Evolutionary conservation across 2,329 filamentous ascomycete species (phyloP).

Genomic region (Aspergillus aculeatus): DNA sequence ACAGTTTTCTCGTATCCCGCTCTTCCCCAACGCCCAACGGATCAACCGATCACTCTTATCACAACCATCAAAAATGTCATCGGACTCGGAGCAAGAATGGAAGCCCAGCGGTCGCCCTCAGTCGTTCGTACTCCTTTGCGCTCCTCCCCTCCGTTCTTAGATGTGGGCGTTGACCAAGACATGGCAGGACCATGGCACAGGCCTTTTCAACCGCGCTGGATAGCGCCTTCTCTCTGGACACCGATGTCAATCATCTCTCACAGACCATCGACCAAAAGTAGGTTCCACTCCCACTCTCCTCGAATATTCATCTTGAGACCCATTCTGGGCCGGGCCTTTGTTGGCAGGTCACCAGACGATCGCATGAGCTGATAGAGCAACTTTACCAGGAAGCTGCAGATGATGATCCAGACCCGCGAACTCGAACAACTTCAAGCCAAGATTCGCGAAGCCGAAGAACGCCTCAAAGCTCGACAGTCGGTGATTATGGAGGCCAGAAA

Average conservation of each 20-base stretch:
- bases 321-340: background rate
- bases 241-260: slow-evolving; percentile 70
- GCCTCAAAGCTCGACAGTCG: slow-evolving; percentile 54
- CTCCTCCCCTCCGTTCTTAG: slow-evolving; percentile 7
- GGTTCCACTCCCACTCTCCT: slow-evolving; percentile 31
- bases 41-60: background rate
- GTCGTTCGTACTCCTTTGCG: slow-evolving; percentile 62
- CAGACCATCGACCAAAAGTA: slow-evolving; percentile 80
- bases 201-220: slow-evolving; percentile 84
- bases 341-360: background rate
- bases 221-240: slow-evolving; percentile 85
- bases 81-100: slow-evolving; percentile 74
- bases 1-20: background rate
- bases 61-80: slow-evolving; percentile 34
- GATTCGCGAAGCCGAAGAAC: slow-evolving; percentile 80
- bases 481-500: slow-evolving; percentile 14
- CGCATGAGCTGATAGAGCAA: slow-evolving; percentile 5
- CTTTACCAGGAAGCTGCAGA: slow-evolving; percentile 68
- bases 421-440: slow-evolving; percentile 82
- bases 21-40: background rate
- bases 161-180: slow-evolving; percentile 24
- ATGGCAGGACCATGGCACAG: slow-evolving; percentile 73
- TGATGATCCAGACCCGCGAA: slow-evolving; percentile 72
- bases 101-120: slow-evolving; percentile 77
- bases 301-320: background rate